These are phyloP conservation scores for Talaromyces sp. DNA, from an alignment of 2,329 filamentous ascomycete species.

Conservation along the genomic window DNA sequence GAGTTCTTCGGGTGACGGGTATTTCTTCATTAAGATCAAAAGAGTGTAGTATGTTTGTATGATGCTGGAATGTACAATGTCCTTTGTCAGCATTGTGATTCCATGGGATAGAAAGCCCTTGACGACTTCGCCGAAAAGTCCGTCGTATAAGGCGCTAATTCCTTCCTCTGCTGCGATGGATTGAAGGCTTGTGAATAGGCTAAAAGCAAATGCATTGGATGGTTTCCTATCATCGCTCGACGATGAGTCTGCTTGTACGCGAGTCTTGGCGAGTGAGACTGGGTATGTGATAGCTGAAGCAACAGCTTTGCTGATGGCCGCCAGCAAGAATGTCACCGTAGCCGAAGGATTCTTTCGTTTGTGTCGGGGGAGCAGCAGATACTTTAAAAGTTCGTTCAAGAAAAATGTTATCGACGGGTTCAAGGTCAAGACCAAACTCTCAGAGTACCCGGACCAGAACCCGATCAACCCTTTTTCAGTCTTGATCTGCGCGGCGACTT, in stretches of 20 bases:
- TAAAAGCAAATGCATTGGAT: not conserved
- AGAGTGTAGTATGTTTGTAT: conserved; percentile 68
- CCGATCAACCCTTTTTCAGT: conserved; percentile 68
- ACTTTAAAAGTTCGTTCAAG: conserved; percentile 69
- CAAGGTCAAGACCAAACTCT: conserved; percentile 72
- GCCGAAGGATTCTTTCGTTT: conserved; percentile 54
- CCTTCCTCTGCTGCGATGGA: conserved; percentile 63
- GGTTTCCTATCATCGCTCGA: not conserved
- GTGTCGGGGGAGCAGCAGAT: conserved; percentile 54
- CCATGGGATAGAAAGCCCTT: conserved; percentile 85
- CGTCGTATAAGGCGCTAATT: conserved; percentile 67
- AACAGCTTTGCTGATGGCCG: conserved; percentile 73
- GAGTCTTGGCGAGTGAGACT: conserved; percentile 78
- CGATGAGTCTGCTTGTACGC: conserved; percentile 59
- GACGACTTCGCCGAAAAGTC: conserved; percentile 70
- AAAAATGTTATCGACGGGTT: conserved; percentile 87
- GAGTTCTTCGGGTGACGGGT: conserved; percentile 44
- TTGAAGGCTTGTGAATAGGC: conserved; percentile 61
- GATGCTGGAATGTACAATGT: conserved; percentile 68
- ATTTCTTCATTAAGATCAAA: conserved; percentile 47
- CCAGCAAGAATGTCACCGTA: conserved; percentile 60
- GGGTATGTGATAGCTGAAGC: conserved; percentile 79
- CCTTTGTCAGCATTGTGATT: conserved; percentile 82
- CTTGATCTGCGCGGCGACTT: conserved; percentile 63
- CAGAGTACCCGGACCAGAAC: conserved; percentile 87